Evolutionary conservation across 1,284 basidiomycete species (phyloP).

Genomic region (Boletus sp.): DNA sequence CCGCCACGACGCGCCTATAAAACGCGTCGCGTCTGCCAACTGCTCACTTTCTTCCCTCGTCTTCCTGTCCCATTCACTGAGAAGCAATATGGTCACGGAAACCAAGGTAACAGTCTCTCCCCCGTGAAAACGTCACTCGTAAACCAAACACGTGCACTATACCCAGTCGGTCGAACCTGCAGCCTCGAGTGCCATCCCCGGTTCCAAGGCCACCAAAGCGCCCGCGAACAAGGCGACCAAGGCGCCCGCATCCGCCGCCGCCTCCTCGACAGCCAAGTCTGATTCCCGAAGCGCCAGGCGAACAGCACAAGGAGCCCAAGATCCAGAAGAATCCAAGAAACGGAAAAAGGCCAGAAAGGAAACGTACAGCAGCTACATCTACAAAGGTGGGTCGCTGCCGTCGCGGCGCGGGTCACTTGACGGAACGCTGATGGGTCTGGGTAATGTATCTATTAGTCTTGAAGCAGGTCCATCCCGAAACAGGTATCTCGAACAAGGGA

Average conservation of each 20-base stretch:
- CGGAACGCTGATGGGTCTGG: not conserved
- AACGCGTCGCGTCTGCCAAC: conserved; percentile 20
- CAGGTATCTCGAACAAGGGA: conserved; percentile 96
- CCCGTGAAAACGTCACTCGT: not conserved
- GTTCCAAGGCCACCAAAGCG: conserved; percentile 25
- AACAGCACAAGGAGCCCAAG: not conserved
- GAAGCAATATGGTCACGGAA: conserved; percentile 3
- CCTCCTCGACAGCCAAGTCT: conserved; percentile 1
- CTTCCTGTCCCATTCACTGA: not conserved
- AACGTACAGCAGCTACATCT: conserved; percentile 34
- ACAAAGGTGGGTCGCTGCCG: conserved; percentile 26
- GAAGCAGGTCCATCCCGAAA: conserved; percentile 94
- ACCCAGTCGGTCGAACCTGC: not conserved
- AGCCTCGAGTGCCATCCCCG: not conserved
- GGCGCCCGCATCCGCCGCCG: conserved; percentile 13
- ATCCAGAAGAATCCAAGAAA: conserved; percentile 33
- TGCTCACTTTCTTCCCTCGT: not conserved
- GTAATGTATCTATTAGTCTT: conserved; percentile 62
- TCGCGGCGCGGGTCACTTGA: not conserved
- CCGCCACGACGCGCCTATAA: conserved; percentile 24
- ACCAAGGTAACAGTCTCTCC: conserved; percentile 4
- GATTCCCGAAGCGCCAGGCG: too few species aligned
- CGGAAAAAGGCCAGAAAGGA: conserved; percentile 33
- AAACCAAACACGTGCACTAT: not conserved
- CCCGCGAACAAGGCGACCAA: conserved; percentile 23